Base-by-base conservation (phyloP, 139 green algal species). In the Pedinophyceae sp. region DNA sequence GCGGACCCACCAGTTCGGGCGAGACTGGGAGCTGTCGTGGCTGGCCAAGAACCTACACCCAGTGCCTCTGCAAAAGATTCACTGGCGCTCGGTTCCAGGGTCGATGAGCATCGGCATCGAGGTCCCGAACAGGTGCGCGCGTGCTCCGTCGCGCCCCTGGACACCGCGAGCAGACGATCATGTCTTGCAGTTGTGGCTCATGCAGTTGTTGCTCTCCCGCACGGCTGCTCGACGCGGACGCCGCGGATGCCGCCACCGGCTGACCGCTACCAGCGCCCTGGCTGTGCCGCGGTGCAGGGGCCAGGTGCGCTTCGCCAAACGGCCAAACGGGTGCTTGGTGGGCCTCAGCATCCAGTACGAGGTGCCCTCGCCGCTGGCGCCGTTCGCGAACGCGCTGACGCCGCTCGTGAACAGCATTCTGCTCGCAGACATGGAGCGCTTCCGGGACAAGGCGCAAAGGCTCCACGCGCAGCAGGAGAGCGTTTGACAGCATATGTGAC, bases 321-420 rank as follows among this genome's bases (percentile, higher is more conserved):
- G 18, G 6, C 34, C 72, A 0, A 15, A 47, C 0, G 41, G 53
- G 19, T 86, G 75, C 60, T 60, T 64, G 10, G 76, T 94, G n/a
- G 83, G 75, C 28, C 69, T 94, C 30, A 85, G 72, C 43, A 94
- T 94, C 41, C 77, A 62, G 5, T 94, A 94, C 58, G 81, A 94
- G 57, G 76, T 93, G 27, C 84, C 84, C 0, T 65, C 73, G 19
- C 55, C 71, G 6, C 56, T 93, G 48, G 78, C 69, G 39, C 84
- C 84, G 19, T 86, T 93, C 65, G 84, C 65, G 16, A 76, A 65
- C 40, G 75, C 77, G 3, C 62, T 92, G 6, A 86, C 67, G 1
- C 84, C 84, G 0, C 20, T 90, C 0, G 84, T 93, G 28, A 82
- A 90, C 64, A 64, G 71, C 47, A 86, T 93, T 43, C 72, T 93